phyloP scores from a whole-genome alignment of 371 early-diverging fungal species.

The Circinella umbellata region DNA sequence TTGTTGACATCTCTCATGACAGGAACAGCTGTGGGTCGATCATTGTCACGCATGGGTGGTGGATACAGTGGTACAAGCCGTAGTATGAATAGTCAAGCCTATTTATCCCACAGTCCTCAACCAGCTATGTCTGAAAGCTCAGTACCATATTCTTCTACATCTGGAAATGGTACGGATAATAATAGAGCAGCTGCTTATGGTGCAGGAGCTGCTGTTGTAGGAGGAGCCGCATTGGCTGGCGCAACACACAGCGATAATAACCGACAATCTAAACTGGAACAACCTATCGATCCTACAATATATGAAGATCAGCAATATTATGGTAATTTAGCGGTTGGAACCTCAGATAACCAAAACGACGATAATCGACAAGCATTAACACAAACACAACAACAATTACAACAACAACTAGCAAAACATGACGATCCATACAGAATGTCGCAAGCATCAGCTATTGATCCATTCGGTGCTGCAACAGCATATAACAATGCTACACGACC shows the following conservation, averaged over 20 bases:
- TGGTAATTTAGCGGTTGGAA: not conserved
- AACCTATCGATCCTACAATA: not conserved
- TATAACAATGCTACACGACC: not conserved
- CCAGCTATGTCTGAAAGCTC: not conserved
- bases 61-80: not conserved
- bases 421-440: slow-evolving; percentile 10
- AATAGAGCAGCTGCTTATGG: not conserved
- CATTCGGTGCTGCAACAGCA: slow-evolving; percentile 3
- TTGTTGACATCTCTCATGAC: slow-evolving; percentile 8
- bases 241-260: not conserved
- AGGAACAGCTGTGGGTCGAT: slow-evolving; percentile 12
- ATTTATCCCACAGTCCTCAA: not conserved
- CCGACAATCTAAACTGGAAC: slow-evolving; percentile 16
- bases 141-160: not conserved
- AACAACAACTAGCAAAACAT: too few relatives aligned
- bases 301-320: slow-evolving; percentile 17
- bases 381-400: not conserved
- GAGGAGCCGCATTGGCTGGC: not conserved
- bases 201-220: not conserved
- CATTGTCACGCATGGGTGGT: slow-evolving; percentile 13
- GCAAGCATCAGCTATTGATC: slow-evolving; percentile 16
- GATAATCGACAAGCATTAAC: too few relatives aligned
- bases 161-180: not conserved
- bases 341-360: not conserved
- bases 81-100: not conserved